phyloP scores from a whole-genome alignment of 495 filamentous ascomycete genomes.

The Talaromyces thailandensis region DNA sequence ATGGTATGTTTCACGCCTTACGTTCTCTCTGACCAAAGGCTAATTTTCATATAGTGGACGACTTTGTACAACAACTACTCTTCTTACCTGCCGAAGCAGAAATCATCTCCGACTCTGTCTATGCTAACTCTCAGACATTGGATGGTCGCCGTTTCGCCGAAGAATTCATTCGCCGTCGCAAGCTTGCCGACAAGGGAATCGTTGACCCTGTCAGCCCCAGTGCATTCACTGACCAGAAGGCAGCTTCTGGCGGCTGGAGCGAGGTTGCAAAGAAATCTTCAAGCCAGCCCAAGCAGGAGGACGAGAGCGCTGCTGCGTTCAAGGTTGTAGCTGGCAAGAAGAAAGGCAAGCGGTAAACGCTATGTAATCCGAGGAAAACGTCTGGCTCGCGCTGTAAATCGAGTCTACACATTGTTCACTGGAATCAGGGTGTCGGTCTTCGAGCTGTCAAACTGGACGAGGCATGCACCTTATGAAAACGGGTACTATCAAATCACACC shows the following conservation, averaged over 20 bases:
- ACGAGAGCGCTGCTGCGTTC: constrained; percentile 55
- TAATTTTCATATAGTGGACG: constrained; percentile 53
- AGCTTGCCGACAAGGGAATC: constrained; percentile 83
- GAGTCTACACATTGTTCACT: no score
- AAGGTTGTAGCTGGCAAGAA: constrained; percentile 88
- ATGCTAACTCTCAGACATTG: constrained; percentile 73
- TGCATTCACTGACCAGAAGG: constrained; percentile 30
- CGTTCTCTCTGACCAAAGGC: constrained; percentile 12
- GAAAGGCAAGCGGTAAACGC: constrained; percentile 67
- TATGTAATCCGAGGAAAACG: not conserved
- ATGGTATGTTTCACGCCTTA: constrained; percentile 32
- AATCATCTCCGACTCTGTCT: constrained; percentile 83
- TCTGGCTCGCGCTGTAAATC: not conserved
- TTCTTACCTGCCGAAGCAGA: constrained; percentile 65
- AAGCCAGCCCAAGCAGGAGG: constrained; percentile 40
- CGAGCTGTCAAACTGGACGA: not conserved
- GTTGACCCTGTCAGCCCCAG: constrained; percentile 44
- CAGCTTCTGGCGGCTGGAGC: constrained; percentile 71
- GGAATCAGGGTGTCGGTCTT: no score
- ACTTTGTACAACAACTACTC: constrained; percentile 66
- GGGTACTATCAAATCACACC: not conserved
- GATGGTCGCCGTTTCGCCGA: constrained; percentile 89
- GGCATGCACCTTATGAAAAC: not conserved
- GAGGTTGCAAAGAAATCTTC: constrained; percentile 90
- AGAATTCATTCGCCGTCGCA: constrained; percentile 86